Evolutionary conservation across 257 asterid species (phyloP).

Genomic region (Scutellaria minor): DNA sequence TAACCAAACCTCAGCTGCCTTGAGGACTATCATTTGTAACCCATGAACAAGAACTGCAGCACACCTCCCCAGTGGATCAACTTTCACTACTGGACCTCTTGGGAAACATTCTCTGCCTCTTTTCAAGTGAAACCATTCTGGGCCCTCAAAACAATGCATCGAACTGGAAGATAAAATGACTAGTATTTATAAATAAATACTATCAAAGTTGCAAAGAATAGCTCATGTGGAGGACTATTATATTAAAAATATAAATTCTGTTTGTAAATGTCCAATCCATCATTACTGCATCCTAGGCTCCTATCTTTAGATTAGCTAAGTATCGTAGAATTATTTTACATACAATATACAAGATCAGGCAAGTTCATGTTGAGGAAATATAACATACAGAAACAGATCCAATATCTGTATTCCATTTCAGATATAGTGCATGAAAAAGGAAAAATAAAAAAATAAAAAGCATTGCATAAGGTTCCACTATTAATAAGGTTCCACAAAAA

Average conservation of each 20-base stretch:
- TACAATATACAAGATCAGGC: constrained; percentile 14
- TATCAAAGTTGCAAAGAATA: constrained; percentile 24
- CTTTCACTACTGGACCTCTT: constrained; percentile 85
- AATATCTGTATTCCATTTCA: constrained; percentile 16
- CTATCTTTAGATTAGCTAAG: constrained; percentile 23
- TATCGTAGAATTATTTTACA: constrained; percentile 16
- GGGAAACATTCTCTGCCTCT: constrained; percentile 89
- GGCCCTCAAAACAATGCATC: constrained; percentile 99
- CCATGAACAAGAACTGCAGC: constrained; percentile 87
- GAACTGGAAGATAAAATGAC: constrained; percentile 63
- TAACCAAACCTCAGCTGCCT: constrained; percentile 87
- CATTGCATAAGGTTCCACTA: constrained; percentile 10
- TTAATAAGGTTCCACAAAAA: not conserved
- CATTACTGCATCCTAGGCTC: constrained; percentile 17
- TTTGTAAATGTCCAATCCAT: constrained; percentile 10
- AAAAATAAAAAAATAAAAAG: not conserved
- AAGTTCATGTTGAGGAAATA: constrained; percentile 20
- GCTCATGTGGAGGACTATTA: constrained; percentile 1
- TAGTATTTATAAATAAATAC: constrained; percentile 26
- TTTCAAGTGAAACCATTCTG: constrained; percentile 87
- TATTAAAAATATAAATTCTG: constrained; percentile 2
- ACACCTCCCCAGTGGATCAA: constrained; percentile 94
- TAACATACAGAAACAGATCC: not conserved
- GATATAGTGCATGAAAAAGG: not conserved
- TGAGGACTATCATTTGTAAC: constrained; percentile 88